Conservation (phyloP, 1,284 basidiomycete species). For the Leccinum subrobustum region DNA sequence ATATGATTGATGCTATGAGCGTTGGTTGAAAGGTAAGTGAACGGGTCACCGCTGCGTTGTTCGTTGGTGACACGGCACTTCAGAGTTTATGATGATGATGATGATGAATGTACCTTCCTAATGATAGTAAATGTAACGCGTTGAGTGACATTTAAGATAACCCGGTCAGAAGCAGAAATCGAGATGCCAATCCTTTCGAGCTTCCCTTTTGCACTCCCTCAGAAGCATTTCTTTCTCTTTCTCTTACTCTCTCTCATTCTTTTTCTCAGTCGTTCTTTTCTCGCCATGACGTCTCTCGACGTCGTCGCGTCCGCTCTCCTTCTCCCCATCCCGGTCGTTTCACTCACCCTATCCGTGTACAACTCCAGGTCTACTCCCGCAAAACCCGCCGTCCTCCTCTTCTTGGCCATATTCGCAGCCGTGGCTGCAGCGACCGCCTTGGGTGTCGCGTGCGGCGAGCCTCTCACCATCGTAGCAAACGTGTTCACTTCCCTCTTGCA, state of each 20-base stretch:
- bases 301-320: conserved; percentile 29
- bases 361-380: conserved; percentile 12
- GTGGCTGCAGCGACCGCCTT: conserved; percentile 24
- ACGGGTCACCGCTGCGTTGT: not conserved
- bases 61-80: conserved; percentile 12
- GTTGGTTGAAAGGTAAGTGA: conserved; percentile 8
- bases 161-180: conserved; percentile 16
- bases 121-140: not conserved
- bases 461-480: conserved; percentile 17
- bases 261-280: conserved; percentile 19
- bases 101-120: not conserved
- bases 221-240: conserved; percentile 10
- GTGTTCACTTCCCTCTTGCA: conserved; percentile 23
- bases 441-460: conserved; percentile 13
- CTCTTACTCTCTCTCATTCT: not conserved
- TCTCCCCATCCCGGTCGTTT: conserved; percentile 24
- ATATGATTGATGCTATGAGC: not conserved
- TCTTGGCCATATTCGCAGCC: conserved; percentile 27
- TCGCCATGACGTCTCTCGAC: conserved; percentile 26
- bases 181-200: conserved; percentile 19
- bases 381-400: conserved; percentile 11
- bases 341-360: conserved; percentile 14
- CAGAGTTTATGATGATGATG: conserved; percentile 1
- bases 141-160: conserved; percentile 20
- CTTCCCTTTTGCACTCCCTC: not conserved